These are phyloP conservation scores for Ormosia semicastrata DNA, from an alignment of 306 rosid species.

Conservation along the genomic window DNA sequence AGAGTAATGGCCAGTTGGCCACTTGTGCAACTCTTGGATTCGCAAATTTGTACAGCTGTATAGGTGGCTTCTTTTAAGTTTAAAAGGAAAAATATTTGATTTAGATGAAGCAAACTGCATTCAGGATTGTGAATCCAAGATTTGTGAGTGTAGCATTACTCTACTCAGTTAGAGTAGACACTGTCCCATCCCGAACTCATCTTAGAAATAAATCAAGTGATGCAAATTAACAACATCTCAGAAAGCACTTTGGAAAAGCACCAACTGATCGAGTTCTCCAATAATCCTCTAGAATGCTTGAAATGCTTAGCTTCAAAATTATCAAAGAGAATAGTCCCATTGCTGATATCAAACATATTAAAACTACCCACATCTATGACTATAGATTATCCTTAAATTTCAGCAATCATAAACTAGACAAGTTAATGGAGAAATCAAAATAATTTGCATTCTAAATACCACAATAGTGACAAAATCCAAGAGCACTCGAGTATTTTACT, in stretches of 20 bases:
- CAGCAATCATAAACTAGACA: constrained; percentile 19
- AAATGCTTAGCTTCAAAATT: background rate
- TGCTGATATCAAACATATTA: background rate
- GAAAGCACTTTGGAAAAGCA: background rate
- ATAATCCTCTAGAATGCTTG: constrained; percentile 11
- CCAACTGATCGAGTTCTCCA: background rate
- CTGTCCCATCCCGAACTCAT: background rate
- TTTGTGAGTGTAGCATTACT: background rate
- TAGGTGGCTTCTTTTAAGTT: background rate
- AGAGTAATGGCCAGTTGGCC: background rate
- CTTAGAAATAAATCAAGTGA: background rate
- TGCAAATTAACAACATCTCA: background rate
- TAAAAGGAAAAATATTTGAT: background rate
- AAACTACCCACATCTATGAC: constrained; percentile 5
- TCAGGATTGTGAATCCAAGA: background rate
- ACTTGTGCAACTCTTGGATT: background rate
- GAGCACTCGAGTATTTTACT: background rate
- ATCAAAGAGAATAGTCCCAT: background rate
- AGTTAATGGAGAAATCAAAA: background rate
- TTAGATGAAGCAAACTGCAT: background rate
- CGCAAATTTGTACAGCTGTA: background rate
- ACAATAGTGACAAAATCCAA: background rate
- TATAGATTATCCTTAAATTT: background rate
- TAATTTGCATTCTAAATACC: background rate
- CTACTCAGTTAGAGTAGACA: background rate